Conservation (phyloP, 345 rosid species). For the Eucalyptus grandis region DNA sequence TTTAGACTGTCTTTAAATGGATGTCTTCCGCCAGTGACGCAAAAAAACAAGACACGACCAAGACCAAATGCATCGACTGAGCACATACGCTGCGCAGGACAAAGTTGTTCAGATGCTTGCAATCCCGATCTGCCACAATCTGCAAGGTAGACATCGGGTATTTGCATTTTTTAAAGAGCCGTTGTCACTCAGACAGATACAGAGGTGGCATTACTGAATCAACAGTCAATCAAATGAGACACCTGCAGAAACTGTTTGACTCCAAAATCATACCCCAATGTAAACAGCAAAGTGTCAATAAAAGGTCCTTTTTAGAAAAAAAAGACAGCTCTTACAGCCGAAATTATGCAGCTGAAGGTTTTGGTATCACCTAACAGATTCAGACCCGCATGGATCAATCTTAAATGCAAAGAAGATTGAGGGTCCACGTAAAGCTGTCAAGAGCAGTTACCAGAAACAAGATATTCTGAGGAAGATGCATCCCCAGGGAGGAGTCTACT, state of each 20-base stretch:
- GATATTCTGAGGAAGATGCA: constrained; percentile 69
- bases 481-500: constrained; percentile 69
- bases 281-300: not conserved
- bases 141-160: constrained; percentile 4
- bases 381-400: not conserved
- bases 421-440: not conserved
- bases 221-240: not conserved
- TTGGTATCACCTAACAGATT: not conserved
- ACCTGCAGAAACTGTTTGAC: not conserved
- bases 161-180: not conserved
- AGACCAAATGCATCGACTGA: constrained; percentile 81
- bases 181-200: not conserved
- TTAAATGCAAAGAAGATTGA: not conserved
- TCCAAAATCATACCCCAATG: not conserved
- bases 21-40: constrained; percentile 71
- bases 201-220: not conserved
- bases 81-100: constrained; percentile 72
- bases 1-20: constrained; percentile 78
- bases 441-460: constrained; percentile 47
- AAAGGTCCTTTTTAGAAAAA: not conserved
- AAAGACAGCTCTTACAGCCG: not conserved
- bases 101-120: constrained; percentile 96
- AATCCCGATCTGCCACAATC: constrained; percentile 97
- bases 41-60: constrained; percentile 81
- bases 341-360: not conserved